Evolutionary conservation across 2,329 filamentous ascomycete genomes (phyloP), one percentile per base, ranked within the genome.

Genomic region (Ophiostoma australiae): DNA sequence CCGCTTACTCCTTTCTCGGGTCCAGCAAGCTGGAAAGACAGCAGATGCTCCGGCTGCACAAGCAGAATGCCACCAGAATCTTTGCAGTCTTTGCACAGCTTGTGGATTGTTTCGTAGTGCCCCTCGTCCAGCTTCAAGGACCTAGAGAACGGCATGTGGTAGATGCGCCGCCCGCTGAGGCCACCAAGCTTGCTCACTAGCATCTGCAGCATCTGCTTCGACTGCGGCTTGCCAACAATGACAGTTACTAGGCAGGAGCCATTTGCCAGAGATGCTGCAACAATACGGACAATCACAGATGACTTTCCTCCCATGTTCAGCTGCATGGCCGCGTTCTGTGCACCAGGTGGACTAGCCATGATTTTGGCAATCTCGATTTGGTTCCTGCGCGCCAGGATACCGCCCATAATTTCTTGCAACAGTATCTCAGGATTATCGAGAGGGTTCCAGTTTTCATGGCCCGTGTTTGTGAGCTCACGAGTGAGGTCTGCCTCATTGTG

Each of bases 261-360:
- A 67, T 91, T 80, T 0, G 86, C 85, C 0, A 90, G 76, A 0
- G 80, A 78, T 0, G 84, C 78, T 0, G 85, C 85, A 0, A 90
- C 84, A 52, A 91, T 88, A 0, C 89, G 90, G 0, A 90, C 82
- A 68, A 93, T 91, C 1, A 91, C 86, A 0, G 89, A 90, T 0
- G 87, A 88, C 73, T 91, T 92, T 0, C 89, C 85, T 0, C 90
- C 90, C 89, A 92, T 92, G 73, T 90, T 91, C 1, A 92, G 77
- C 74, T 91, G 88, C 80, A 91, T 84, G 0, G 89, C 84, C 0
- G 82, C 77, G 73, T 89, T 90, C 0, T 76, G 37, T 0, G 75
- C 76, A 0, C 75, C 76, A 0, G 76, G 74, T 0, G 75, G 69
- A 7, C 15, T 8, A 2, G 82, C 84, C 85, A 92, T 91, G 27